Conservation (phyloP, 192 early-diverging fungal genomes). For the Endogone sp. region DNA sequence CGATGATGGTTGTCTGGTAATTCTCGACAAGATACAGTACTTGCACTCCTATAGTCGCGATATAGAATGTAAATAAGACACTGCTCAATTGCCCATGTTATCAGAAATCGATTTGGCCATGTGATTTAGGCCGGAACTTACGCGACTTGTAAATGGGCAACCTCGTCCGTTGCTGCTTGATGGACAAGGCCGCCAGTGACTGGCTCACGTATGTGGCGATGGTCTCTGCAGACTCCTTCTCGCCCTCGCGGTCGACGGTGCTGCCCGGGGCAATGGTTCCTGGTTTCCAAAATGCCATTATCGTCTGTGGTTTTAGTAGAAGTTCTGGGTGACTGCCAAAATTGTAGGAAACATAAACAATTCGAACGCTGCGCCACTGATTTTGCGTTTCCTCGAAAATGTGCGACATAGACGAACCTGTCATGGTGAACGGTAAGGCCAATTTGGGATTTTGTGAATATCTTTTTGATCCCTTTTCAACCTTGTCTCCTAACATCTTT, state of each 20-base stretch:
- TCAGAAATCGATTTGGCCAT: not conserved
- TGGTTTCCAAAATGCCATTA: constrained; percentile 61
- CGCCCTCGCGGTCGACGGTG: constrained; percentile 56
- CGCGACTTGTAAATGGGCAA: constrained; percentile 89
- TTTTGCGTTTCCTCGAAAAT: no score
- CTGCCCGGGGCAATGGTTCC: constrained; percentile 57
- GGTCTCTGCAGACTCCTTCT: constrained; percentile 49
- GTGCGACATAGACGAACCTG: not conserved
- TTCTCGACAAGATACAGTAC: constrained; percentile 64
- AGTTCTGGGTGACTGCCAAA: no score
- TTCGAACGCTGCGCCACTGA: no score
- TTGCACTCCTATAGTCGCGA: constrained; percentile 36
- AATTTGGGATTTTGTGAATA: no score
- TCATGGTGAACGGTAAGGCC: not conserved
- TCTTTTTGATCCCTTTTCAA: no score
- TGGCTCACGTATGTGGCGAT: constrained; percentile 43
- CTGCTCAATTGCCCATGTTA: no score
- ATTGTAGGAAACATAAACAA: no score
- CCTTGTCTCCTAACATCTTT: no score
- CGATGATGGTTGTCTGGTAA: constrained; percentile 66
- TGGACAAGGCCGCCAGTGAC: constrained; percentile 57
- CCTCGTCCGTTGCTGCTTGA: constrained; percentile 74
- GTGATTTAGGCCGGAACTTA: constrained; percentile 18
- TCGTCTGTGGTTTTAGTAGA: not conserved
- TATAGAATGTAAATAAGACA: no score